phyloP scores from a whole-genome alignment of 139 green algal species.

The Coccomyxa sp. region DNA sequence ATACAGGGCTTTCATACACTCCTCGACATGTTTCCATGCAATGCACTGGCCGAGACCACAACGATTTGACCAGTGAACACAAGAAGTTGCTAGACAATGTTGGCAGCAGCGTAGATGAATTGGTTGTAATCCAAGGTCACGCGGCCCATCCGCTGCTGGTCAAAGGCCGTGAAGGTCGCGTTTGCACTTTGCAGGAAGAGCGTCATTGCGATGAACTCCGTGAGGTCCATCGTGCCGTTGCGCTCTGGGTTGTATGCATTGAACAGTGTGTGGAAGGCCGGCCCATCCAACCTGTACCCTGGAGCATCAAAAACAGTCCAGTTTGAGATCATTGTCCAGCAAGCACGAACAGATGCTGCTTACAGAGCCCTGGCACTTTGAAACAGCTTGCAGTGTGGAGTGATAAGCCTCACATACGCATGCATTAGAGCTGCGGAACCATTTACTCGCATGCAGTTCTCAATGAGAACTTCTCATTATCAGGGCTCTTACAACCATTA shows the following conservation, averaged over 20 bases:
- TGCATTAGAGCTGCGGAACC: no score
- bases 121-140: constrained; percentile 54
- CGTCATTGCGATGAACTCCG: constrained; percentile 62
- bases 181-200: constrained; percentile 54
- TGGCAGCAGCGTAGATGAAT: constrained; percentile 18
- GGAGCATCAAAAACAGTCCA: neutral
- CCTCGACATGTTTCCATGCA: no score
- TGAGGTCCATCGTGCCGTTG: constrained; percentile 23
- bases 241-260: constrained; percentile 15
- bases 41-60: no score
- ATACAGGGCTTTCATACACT: no score
- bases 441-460: no score
- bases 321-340: no score
- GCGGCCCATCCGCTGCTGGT: constrained; percentile 20
- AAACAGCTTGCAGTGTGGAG: no score
- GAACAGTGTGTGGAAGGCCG: constrained; percentile 6
- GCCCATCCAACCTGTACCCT: constrained; percentile 12
- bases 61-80: neutral
- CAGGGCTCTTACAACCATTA: no score
- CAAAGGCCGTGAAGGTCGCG: constrained; percentile 58
- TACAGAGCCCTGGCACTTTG: no score
- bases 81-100: neutral
- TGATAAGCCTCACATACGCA: no score
- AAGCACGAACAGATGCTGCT: no score
- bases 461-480: no score